Conservation (phyloP, 1,284 basidiomycete species). For the Rhodotorula sp. region DNA sequence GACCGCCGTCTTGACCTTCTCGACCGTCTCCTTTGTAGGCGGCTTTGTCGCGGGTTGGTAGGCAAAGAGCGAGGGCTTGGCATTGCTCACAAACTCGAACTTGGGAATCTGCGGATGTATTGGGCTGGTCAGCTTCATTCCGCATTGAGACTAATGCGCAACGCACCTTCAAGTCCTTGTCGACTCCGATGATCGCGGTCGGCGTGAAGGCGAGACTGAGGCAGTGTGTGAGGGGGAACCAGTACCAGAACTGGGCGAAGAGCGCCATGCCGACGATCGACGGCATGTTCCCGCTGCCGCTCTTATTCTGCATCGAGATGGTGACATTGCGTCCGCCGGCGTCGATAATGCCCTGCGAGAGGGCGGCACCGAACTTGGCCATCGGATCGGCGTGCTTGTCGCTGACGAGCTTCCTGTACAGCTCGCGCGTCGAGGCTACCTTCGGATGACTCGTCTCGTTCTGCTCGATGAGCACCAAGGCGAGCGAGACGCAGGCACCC, state of each 20-base stretch:
- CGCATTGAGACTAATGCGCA: no score
- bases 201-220: constrained; percentile 87
- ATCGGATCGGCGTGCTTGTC: constrained; percentile 98
- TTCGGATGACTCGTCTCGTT: constrained; percentile 84
- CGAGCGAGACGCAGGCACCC: constrained; percentile 89
- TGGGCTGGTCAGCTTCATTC: not conserved
- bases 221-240: constrained; percentile 96
- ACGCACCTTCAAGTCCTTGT: constrained; percentile 73
- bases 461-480: constrained; percentile 93
- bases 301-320: constrained; percentile 84
- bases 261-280: constrained; percentile 93
- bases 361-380: constrained; percentile 90
- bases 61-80: constrained; percentile 77
- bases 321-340: constrained; percentile 93
- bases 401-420: constrained; percentile 80
- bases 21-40: constrained; percentile 82
- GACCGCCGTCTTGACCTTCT: constrained; percentile 86
- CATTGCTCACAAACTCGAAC: constrained; percentile 81
- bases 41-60: constrained; percentile 81
- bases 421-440: constrained; percentile 69
- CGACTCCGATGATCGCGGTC: constrained; percentile 86
- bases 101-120: constrained; percentile 66
- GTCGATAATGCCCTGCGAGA: constrained; percentile 93
- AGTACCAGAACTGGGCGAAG: constrained; percentile 99
- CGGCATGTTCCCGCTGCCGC: constrained; percentile 83